These are phyloP conservation scores for Asterophora parasitica DNA, from an alignment of 768 basidiomycete species.

Conservation along the genomic window DNA sequence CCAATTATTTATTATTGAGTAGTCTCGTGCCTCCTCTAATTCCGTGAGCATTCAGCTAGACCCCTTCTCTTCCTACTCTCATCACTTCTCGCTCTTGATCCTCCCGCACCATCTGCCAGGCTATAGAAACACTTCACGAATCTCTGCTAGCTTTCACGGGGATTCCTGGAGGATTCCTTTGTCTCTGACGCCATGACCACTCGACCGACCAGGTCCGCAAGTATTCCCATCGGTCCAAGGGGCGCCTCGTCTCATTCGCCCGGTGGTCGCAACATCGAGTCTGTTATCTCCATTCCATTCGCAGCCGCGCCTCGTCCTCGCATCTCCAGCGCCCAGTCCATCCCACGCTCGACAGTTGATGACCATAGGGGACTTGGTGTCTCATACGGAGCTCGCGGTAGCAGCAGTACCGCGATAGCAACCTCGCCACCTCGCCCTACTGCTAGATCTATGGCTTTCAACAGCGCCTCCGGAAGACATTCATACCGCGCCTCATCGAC, in stretches of 20 bases:
- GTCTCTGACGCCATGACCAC: constrained; percentile 32
- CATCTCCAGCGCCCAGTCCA: constrained; percentile 27
- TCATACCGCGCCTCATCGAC: constrained; percentile 27
- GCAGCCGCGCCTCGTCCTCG: constrained; percentile 37
- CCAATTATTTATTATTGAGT: constrained; percentile 1
- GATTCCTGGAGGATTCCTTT: background rate
- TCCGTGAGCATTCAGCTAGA: constrained; percentile 1
- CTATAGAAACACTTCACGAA: background rate
- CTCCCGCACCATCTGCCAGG: constrained; percentile 1
- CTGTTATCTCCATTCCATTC: constrained; percentile 60
- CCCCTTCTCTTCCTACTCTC: constrained; percentile 7
- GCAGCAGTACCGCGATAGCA: constrained; percentile 19
- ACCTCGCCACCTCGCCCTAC: constrained; percentile 37
- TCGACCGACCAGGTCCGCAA: constrained; percentile 57
- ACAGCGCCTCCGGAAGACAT: constrained; percentile 25
- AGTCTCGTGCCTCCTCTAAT: constrained; percentile 10
- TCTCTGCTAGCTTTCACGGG: background rate
- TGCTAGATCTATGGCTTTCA: constrained; percentile 40
- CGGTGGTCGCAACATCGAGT: constrained; percentile 53
- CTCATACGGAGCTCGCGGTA: constrained; percentile 35
- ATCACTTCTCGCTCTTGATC: constrained; percentile 10
- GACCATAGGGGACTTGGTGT: constrained; percentile 35
- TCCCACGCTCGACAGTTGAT: constrained; percentile 24
- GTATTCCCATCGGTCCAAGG: constrained; percentile 59
- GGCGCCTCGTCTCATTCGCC: constrained; percentile 40